Conservation (phyloP, 768 basidiomycete genomes). For the Serendipita indica region DNA sequence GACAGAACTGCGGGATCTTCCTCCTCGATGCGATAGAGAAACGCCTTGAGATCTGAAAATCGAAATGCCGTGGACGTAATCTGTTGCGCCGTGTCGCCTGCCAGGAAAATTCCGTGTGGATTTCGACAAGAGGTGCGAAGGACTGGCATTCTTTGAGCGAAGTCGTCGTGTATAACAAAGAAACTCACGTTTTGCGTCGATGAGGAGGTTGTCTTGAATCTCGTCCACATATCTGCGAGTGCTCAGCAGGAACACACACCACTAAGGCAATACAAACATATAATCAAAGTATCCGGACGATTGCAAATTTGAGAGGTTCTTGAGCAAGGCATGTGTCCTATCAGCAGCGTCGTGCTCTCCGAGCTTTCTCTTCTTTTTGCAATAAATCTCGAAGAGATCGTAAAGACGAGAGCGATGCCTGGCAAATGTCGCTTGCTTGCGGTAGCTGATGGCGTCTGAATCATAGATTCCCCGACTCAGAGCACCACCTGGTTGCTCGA, state of each 20-base stretch:
- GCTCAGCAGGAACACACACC: not conserved
- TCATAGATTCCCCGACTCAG: constrained; percentile 34
- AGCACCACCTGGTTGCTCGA: constrained; percentile 24
- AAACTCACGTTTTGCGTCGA: constrained; percentile 45
- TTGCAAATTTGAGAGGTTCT: constrained; percentile 20
- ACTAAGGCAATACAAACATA: not conserved
- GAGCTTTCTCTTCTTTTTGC: constrained; percentile 28
- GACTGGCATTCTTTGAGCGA: constrained; percentile 27
- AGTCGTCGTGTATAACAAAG: not conserved
- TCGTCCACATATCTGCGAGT: constrained; percentile 53
- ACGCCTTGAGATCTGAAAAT: constrained; percentile 57
- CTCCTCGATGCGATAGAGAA: constrained; percentile 40
- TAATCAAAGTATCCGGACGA: constrained; percentile 17
- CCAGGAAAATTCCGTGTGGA: constrained; percentile 57
- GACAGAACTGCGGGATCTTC: not conserved
- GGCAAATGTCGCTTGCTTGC: constrained; percentile 41
- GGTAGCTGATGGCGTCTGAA: constrained; percentile 28
- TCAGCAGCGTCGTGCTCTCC: constrained; percentile 45
- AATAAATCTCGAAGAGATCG: constrained; percentile 38
- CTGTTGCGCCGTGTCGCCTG: constrained; percentile 67
- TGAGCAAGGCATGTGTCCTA: constrained; percentile 39
- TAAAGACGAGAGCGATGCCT: constrained; percentile 35
- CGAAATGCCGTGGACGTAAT: constrained; percentile 62
- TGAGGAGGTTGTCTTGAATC: constrained; percentile 54
- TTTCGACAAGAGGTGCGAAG: constrained; percentile 48